Evolutionary conservation across 805 yeast genomes (phyloP), one percentile per base, ranked within the genome.

Genomic region (Kazachstania kunashirensis): DNA sequence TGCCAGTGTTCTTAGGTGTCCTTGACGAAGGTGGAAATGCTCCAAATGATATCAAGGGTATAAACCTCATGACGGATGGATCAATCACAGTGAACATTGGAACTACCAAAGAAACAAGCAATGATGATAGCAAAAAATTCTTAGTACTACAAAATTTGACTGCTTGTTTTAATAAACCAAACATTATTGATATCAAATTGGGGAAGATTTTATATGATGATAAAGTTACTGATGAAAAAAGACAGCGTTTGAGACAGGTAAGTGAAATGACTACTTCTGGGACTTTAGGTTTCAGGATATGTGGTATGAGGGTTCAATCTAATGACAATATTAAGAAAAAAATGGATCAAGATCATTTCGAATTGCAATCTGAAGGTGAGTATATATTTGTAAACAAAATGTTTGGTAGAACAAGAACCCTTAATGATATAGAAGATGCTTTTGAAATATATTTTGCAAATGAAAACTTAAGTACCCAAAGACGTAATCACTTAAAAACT

Each of bases 211-310:
- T 89, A 25, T 75, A 79, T 48, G 97, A 89, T 56, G 73, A 68
- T 5, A 46, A 50, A 11, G 75, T 84, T 1, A 43, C 71, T 3
- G 52, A 46, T 0, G 95, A 75, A 20, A 89, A 92, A 50, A 66
- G 59, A 12, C 59, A 59, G 34, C 57, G 97, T 29, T 60, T 89
- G 50, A 62, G 59, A 20, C 59, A 66, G 18, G 96, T 92, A 0
- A 71, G 92, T 31, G 52, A 61, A 2, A 40, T 62, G 0, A 89
- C 97, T 1, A 89, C 97, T 0, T 79, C 92, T 31, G 95, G 96
- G 0, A 63, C 78, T 3, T 63, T 84, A 10, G 70, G 76, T 13
- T 77, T 80, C 45, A 65, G 98, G 41, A 74, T 89, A 3, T 88
- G 97, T 49, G 98, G 98, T 0, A 83, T 89, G 89, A 78, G 77